Base-by-base conservation (phyloP, 805 yeast genomes). In the Cyberlindnera lachancei region DNA sequence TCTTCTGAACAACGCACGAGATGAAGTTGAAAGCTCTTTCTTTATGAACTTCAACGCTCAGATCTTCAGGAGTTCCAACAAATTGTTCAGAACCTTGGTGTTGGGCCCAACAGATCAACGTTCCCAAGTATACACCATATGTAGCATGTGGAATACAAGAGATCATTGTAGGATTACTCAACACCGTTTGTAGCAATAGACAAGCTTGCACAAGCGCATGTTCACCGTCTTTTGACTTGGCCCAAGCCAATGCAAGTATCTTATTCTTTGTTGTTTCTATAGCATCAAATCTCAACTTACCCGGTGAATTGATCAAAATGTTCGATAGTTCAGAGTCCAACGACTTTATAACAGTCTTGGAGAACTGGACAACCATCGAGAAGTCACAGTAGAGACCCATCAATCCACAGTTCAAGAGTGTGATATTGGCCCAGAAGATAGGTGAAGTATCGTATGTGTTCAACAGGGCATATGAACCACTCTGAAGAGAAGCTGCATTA, bases 361-460 rank as follows among this genome's bases (percentile, higher is more conserved):
- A 38, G 23, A 36, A 46, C 28, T 38, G 37, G 4, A 34, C 24
- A 12, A 56, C 24, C 7, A 43, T 25, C 11, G 40, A 45, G 20
- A 47, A 43, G 35, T 57, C 50, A 18, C 54, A 45, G 35, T 55
- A 48, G 10, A 58, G 40, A 11, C 46, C 45, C 30, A 57, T 36
- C 7, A 52, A 36, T 7, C 57, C 59, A 13, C 43, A 26, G 21
- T 54, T 46, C n/a, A 47, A 44, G 13, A 50, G 31, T 7, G 52
- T 47, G 6, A 56, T 30, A 27, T 56, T 58, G 1, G 55, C 46
- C 65, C 65, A 61, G 23, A 52, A 56, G 6, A 53, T 39, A 6
- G 56, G 54, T 2, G 64, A 50, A 3, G 52, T 42, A 9, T 55
- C 61, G 37, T 58, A 60, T 26, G 39, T 42, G 41, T 59, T 60